A percentile compares a stretch with the other conserved stretches of the same genome.
Conservation (phyloP, 2,329 filamentous ascomycete genomes). For the Alternaria triticina region DNA sequence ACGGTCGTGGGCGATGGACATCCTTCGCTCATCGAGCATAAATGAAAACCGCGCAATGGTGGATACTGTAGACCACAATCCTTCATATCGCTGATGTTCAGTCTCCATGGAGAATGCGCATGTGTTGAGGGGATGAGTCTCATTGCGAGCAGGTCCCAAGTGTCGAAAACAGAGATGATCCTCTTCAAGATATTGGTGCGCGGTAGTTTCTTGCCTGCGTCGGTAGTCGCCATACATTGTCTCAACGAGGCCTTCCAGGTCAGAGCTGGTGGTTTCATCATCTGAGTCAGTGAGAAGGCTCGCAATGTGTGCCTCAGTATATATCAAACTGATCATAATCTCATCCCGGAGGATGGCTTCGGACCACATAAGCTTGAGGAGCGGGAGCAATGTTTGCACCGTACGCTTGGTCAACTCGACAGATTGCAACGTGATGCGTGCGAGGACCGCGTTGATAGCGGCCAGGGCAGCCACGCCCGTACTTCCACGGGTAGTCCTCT, state of each 20-base stretch:
- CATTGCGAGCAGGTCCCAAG: conserved; percentile 45
- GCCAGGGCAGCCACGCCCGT: conserved; percentile 76
- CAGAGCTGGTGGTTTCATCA: conserved; percentile 36
- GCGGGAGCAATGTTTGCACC: conserved; percentile 68
- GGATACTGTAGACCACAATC: conserved; percentile 47
- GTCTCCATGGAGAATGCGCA: conserved; percentile 44
- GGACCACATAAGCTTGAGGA: conserved; percentile 79
- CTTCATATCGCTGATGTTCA: conserved; percentile 36
- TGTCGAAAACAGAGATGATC: conserved; percentile 68
- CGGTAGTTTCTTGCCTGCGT: conserved; percentile 64
- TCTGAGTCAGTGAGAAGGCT: conserved; percentile 36
- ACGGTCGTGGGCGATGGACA: conserved; percentile 18
- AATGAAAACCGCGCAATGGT: conserved; percentile 49
- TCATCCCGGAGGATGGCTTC: conserved; percentile 68
- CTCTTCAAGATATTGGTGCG: conserved; percentile 65
- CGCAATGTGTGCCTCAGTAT: conserved; percentile 56
- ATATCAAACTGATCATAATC: conserved; percentile 74
- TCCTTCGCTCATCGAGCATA: conserved; percentile 40
- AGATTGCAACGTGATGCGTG: conserved; percentile 71
- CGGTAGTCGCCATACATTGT: conserved; percentile 80
- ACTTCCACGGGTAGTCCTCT: conserved; percentile 68
- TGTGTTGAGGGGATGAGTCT: conserved; percentile 37
- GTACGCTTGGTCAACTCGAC: conserved; percentile 66
- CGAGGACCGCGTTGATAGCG: conserved; percentile 74
- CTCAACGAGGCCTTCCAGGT: conserved; percentile 71